Evolutionary conservation across 2,329 filamentous ascomycete genomes (phyloP).

Genomic region (Trichoderma koningii): DNA sequence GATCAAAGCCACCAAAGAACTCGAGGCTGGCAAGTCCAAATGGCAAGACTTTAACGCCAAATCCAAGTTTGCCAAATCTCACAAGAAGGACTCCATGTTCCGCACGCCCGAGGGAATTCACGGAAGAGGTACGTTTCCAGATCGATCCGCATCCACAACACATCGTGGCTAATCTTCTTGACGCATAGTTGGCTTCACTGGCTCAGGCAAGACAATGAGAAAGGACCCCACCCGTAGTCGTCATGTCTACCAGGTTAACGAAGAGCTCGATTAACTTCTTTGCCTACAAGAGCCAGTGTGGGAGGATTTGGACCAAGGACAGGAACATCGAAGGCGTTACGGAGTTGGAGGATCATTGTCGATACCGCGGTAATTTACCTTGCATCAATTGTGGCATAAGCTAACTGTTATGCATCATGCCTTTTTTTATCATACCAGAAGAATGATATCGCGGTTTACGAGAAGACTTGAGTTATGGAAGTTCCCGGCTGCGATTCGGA

Average conservation of each 20-base stretch:
- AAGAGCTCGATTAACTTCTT: slow-evolving; percentile 66
- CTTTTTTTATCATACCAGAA: slow-evolving; percentile 23
- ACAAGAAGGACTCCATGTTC: slow-evolving; percentile 96
- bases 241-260: slow-evolving; percentile 79
- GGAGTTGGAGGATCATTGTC: slow-evolving; percentile 32
- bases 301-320: slow-evolving; percentile 16
- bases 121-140: slow-evolving; percentile 69
- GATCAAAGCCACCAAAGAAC: slow-evolving; percentile 85
- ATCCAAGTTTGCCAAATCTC: slow-evolving; percentile 64
- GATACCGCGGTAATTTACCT: slow-evolving; percentile 43
- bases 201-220: slow-evolving; percentile 92
- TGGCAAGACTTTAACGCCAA: slow-evolving; percentile 93
- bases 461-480: slow-evolving; percentile 24
- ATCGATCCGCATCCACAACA: not conserved
- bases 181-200: slow-evolving; percentile 83
- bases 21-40: slow-evolving; percentile 87
- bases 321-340: slow-evolving; percentile 29
- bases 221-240: slow-evolving; percentile 82
- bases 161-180: slow-evolving; percentile 30
- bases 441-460: slow-evolving; percentile 26
- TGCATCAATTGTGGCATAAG: slow-evolving; percentile 43
- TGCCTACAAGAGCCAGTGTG: slow-evolving; percentile 35
- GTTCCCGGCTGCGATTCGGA: not conserved
- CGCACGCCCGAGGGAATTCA: slow-evolving; percentile 84
- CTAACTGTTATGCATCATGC: slow-evolving; percentile 43